Evolutionary conservation across 768 basidiomycete species (phyloP), one percentile per base, ranked within the genome.

Genomic region (Boletus edulis): DNA sequence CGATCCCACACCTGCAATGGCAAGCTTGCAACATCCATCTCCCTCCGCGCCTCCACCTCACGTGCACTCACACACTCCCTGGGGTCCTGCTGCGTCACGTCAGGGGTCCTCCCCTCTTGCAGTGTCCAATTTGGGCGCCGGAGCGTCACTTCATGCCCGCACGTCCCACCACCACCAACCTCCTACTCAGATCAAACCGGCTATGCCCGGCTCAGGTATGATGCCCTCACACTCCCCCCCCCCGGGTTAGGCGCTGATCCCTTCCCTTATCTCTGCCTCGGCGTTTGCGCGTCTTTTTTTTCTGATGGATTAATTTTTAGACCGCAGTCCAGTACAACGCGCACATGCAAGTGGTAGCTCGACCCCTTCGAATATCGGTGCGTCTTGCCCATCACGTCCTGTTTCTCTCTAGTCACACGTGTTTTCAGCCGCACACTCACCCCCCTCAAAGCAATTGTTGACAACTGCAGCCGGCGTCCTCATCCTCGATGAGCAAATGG

Each of bases 81-180:
- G 69, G 69, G 69, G 69, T 72, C 69, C 44, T n/a, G 51, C 51
- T 3, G 38, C 59, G 12, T 51, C 60, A 46, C 67, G 67, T 54
- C 67, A 68, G 68, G 68, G 68, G 68, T 70, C 68, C 70, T 66
- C 67, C 43, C 57, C 64, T 49, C 66, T 61, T 9, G 41, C 50
- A 3, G 49, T 62, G n/a, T 63, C 66, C 58, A 67, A 65, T 64
- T 61, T 66, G 62, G 69, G 51, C 0, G 51, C 49, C 11, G 39
- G 58, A 50, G 48, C 60, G 48, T 59, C 66, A 58, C 66, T 58
- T 52, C 68, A 69, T 58, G 24, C 59, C 44, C 63, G 68, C 55
- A 50, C 60, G 24, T 60, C 68, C 44, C 67, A 65, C 57, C 64
- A 64, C 57, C 67, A 69, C 53, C 67, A 60, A 20, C 57, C 56